phyloP scores from a whole-genome alignment of 1,139 yeast genomes.

The Suhomyces coccinellae region DNA sequence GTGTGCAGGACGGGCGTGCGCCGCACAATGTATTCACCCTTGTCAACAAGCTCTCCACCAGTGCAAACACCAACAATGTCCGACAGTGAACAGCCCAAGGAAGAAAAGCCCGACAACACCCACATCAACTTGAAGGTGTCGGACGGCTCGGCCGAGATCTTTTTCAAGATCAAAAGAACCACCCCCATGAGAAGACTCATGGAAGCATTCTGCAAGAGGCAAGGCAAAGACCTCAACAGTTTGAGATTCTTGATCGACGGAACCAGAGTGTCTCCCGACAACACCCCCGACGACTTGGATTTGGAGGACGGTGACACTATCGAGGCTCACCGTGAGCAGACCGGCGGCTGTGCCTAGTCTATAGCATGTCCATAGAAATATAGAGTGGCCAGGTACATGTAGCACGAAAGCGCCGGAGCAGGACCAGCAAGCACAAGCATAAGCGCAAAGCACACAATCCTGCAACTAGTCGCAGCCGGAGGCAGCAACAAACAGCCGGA shows the following conservation, averaged over 20 bases:
- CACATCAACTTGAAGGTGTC: slow-evolving; percentile 93
- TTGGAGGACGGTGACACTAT: slow-evolving; percentile 95
- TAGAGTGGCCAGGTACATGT: too few relatives aligned
- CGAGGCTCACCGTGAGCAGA: slow-evolving; percentile 97
- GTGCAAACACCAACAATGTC: slow-evolving; percentile 25
- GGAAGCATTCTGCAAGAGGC: slow-evolving; percentile 98
- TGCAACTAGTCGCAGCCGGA: too few relatives aligned
- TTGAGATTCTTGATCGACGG: slow-evolving; percentile 93
- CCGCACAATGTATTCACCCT: background rate
- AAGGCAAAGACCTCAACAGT: slow-evolving; percentile 81
- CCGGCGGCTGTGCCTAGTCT: slow-evolving; percentile 48
- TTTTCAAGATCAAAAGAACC: slow-evolving; percentile 90
- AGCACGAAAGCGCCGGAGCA: too few relatives aligned
- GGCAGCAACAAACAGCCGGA: too few relatives aligned
- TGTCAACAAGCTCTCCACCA: background rate
- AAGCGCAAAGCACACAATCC: too few relatives aligned
- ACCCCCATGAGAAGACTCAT: slow-evolving; percentile 93
- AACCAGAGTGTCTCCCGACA: slow-evolving; percentile 80
- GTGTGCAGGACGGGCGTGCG: slow-evolving; percentile 6
- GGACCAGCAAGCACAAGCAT: too few relatives aligned
- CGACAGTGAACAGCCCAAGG: slow-evolving; percentile 49
- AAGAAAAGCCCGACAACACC: slow-evolving; percentile 63
- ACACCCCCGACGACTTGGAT: slow-evolving; percentile 89
- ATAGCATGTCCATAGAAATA: slow-evolving; percentile 5
- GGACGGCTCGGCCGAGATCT: slow-evolving; percentile 90